phyloP scores from a whole-genome alignment of 139 green algal genomes.

The Ettlia oleoabundans region DNA sequence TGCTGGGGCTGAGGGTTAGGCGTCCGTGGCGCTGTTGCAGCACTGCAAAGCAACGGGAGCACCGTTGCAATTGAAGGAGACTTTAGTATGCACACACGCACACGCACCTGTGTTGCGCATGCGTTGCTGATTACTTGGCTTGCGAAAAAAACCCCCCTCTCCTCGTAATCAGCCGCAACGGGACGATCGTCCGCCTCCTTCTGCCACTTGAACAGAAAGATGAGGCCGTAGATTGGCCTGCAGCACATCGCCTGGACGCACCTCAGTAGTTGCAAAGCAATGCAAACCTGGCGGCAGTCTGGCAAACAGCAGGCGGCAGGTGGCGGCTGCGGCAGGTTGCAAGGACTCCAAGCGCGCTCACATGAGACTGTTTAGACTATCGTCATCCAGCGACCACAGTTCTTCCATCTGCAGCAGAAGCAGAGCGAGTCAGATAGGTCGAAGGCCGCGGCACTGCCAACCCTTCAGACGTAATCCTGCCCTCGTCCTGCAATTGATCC shows the following conservation, averaged over 20 bases:
- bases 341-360: slow-evolving; percentile 24
- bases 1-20: too few species aligned
- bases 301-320: not conserved
- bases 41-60: not conserved
- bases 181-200: slow-evolving; percentile 73
- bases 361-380: slow-evolving; percentile 63
- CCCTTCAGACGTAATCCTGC: too few species aligned
- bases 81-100: too few species aligned
- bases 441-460: too few species aligned
- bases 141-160: slow-evolving; percentile 91
- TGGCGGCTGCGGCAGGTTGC: not conserved
- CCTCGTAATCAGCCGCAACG: slow-evolving; percentile 49
- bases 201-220: slow-evolving; percentile 99
- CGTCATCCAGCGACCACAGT: slow-evolving; percentile 84
- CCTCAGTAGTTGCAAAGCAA: too few species aligned
- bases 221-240: slow-evolving; percentile 94
- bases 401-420: slow-evolving; percentile 80
- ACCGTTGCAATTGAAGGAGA: too few species aligned
- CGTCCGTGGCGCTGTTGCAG: too few species aligned
- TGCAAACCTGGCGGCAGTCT: not conserved
- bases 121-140: slow-evolving; percentile 96
- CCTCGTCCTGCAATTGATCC: too few species aligned
- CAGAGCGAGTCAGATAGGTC: too few species aligned
- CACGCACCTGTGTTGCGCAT: slow-evolving; percentile 87
- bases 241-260: not conserved